Conservation (phyloP, 2,329 filamentous ascomycete genomes). For the Aspergillus piperis region DNA sequence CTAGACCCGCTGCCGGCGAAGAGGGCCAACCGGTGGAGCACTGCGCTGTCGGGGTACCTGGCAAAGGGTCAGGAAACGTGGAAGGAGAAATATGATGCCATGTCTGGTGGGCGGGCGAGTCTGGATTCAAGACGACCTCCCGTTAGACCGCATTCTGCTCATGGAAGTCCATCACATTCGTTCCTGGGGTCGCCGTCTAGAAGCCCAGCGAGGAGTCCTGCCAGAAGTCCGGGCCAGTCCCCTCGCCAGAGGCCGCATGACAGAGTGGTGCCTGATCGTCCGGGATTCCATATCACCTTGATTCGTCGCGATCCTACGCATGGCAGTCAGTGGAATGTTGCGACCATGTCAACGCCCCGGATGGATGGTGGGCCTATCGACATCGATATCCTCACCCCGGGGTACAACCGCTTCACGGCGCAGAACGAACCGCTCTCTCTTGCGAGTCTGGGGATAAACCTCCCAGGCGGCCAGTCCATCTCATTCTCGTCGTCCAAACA, state of each 20-base stretch:
- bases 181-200: slow-evolving; percentile 19
- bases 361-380: slow-evolving; percentile 42
- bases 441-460: slow-evolving; percentile 31
- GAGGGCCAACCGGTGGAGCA: slow-evolving; percentile 33
- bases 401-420: slow-evolving; percentile 60
- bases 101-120: slow-evolving; percentile 27
- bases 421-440: slow-evolving; percentile 39
- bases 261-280: slow-evolving; percentile 13
- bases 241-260: slow-evolving; percentile 22
- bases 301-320: slow-evolving; percentile 73
- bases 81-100: slow-evolving; percentile 28
- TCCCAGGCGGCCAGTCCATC: slow-evolving; percentile 16
- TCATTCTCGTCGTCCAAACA: slow-evolving; percentile 14
- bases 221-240: slow-evolving; percentile 32
- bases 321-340: slow-evolving; percentile 74
- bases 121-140: slow-evolving; percentile 31
- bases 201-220: slow-evolving; percentile 26
- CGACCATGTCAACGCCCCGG: slow-evolving; percentile 55
- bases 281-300: slow-evolving; percentile 54
- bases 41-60: slow-evolving; percentile 29
- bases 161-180: slow-evolving; percentile 21
- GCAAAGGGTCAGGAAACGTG: slow-evolving; percentile 23
- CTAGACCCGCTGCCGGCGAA: slow-evolving; percentile 15
- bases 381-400: slow-evolving; percentile 61
- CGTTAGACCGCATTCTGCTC: slow-evolving; percentile 27